These are phyloP conservation scores for Neurospora sp. DNA, from an alignment of 495 filamentous ascomycete genomes.

Conservation along the genomic window DNA sequence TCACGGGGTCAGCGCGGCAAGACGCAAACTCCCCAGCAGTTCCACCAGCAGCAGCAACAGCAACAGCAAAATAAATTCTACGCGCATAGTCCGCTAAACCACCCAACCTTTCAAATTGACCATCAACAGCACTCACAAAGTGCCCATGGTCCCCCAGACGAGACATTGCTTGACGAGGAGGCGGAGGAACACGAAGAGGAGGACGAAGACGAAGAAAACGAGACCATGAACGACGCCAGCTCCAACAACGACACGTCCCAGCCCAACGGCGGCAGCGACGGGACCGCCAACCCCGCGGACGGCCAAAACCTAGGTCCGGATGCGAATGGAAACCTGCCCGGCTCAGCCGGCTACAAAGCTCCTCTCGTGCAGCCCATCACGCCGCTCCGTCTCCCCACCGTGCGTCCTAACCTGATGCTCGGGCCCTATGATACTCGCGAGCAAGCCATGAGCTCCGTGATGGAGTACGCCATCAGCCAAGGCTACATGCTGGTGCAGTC, in stretches of 20 bases:
- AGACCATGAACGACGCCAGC: not conserved
- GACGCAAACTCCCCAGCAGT: not conserved
- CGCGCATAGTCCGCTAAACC: not conserved
- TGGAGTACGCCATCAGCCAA: conserved; percentile 20
- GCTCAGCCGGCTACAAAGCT: not conserved
- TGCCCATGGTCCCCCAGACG: not conserved
- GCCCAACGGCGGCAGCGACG: conserved; percentile 1
- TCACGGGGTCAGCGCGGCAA: not conserved
- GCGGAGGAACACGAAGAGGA: conserved; percentile 1
- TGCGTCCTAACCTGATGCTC: conserved; percentile 15
- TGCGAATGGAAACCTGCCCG: not conserved
- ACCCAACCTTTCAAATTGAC: not conserved
- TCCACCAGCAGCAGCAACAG: not conserved
- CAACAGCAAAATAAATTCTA: not conserved
- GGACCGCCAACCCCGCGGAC: not conserved
- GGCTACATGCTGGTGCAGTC: conserved; percentile 19
- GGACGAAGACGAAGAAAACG: not conserved
- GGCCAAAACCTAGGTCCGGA: not conserved
- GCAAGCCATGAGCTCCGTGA: conserved; percentile 4
- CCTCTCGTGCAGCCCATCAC: conserved; percentile 10
- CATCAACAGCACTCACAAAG: not conserved
- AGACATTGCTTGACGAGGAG: not conserved
- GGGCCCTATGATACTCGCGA: conserved; percentile 19
- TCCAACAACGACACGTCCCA: not conserved
- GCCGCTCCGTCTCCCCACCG: conserved; percentile 9